These are phyloP conservation scores for Camellia lanceoleosa DNA, from an alignment of 148 eudicot genomes.

Conservation along the genomic window DNA sequence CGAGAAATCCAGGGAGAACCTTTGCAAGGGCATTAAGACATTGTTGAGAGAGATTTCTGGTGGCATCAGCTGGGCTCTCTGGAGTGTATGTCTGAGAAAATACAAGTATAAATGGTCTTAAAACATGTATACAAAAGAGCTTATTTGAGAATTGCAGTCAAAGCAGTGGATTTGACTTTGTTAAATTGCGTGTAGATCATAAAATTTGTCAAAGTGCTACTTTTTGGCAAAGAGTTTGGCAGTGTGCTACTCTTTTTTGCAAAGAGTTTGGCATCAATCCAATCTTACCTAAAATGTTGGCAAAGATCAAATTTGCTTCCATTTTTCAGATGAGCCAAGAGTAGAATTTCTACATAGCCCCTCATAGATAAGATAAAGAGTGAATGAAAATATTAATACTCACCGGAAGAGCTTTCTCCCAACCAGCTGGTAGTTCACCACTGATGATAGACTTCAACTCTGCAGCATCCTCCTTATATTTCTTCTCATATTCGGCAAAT, in stretches of 20 bases:
- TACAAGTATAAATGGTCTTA: conserved; percentile 1
- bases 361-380: not conserved
- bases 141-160: not conserved
- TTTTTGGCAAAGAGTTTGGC: no score
- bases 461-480: conserved; percentile 70
- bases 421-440: conserved; percentile 70
- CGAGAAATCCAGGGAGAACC: conserved; percentile 78
- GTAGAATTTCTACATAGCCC: not conserved
- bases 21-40: conserved; percentile 67
- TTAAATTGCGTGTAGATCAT: not conserved
- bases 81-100: conserved; percentile 66
- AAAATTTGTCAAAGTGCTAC: not conserved
- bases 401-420: conserved; percentile 92
- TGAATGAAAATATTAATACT: conserved; percentile 24
- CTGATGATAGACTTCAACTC: conserved; percentile 68
- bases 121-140: not conserved
- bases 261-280: not conserved
- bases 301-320: not conserved
- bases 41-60: conserved; percentile 77
- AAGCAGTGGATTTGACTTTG: not conserved
- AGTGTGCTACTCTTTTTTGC: not conserved
- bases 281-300: not conserved
- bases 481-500: conserved; percentile 75
- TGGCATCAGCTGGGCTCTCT: conserved; percentile 77
- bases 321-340: not conserved